Evolutionary conservation across 1,284 basidiomycete genomes (phyloP), one percentile per base, ranked within the genome.

Genomic region (Meira nashicola): DNA sequence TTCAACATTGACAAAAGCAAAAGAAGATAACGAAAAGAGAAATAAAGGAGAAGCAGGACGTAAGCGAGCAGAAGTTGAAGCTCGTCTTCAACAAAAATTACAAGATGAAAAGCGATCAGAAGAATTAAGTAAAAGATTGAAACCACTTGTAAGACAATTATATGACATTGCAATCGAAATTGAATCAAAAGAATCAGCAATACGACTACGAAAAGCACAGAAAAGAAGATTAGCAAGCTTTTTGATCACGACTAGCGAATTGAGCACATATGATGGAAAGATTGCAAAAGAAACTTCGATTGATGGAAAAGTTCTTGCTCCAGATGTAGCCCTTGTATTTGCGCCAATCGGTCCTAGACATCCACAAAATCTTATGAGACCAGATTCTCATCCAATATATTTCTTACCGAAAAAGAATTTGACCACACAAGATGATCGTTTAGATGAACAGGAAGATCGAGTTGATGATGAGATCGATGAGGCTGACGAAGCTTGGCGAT

Each of bases 401-500:
- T 53, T n/a, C 15, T 33, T 53, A 5, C 50, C 50, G 15, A 53
- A 53, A 15, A n/a, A 28, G 14, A 53, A 33, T 17, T 28, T 53
- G 12, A 33, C 6, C 12, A 41, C 17, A 5, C 50, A 53, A 39
- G 50, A 53, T 28, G 50, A 53, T 33, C 23, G 12, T 5, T 14
- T 53, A 25, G 50, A 53, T 15, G 50, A 39, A 23, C 50, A 53
- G 28, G 50, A 53, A 38, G 50, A 53, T 53, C 50, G 93, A 92
- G 8, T 89, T 89, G 64, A 92, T 82, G 41, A 92, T 84, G 56
- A 93, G 80, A 80, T 81, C 78, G 66, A 78, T 65, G 39, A 78
- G 68, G 57, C 74, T 76, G 69, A 77, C 74, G 57, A 72, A 69
- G 46, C 76, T 65, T 17, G 72, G 71, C 57, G 73, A 75, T 62